A percentile compares a stretch with the other conserved stretches of the same genome.
Evolutionary conservation across 1,284 basidiomycete species (phyloP).

Genomic region (Rhodotorula sp.): DNA sequence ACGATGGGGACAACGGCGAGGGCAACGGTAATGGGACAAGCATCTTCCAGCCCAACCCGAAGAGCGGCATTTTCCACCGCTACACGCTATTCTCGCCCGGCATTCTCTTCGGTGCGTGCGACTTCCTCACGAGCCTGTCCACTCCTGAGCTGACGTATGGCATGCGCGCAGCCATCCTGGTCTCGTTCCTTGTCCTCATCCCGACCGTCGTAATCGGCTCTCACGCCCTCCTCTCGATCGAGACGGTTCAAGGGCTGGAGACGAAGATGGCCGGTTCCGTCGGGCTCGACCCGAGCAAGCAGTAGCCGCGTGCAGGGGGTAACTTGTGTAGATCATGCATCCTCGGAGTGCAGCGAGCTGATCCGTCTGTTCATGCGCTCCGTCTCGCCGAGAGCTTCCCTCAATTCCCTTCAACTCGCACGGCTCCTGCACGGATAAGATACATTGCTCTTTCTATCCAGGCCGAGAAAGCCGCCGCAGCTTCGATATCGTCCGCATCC

Average conservation of each 20-base stretch:
- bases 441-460: too few species aligned
- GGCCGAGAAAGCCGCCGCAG: conserved; percentile 29
- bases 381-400: neutral
- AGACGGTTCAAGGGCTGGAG: conserved; percentile 37
- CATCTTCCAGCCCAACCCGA: conserved; percentile 30
- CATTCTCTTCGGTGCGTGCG: conserved; percentile 28
- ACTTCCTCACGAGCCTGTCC: neutral
- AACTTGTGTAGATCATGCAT: neutral
- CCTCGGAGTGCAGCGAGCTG: neutral
- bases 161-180: conserved; percentile 25
- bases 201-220: conserved; percentile 29
- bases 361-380: neutral
- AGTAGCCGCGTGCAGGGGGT: neutral
- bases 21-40: conserved; percentile 27
- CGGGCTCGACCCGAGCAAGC: conserved; percentile 34
- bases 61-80: conserved; percentile 30
- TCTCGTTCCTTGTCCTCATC: conserved; percentile 31
- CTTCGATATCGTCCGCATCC: conserved; percentile 43
- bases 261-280: conserved; percentile 37
- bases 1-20: neutral
- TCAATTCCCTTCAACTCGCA: too few species aligned
- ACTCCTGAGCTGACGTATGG: neutral
- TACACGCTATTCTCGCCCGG: conserved; percentile 38
- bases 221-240: conserved; percentile 23
- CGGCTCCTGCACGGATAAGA: too few species aligned